A percentile compares a stretch with the other conserved stretches of the same genome.
These are phyloP conservation scores for Triticum urartu DNA, from an alignment of 176 grass and related monocot genomes.

Conservation along the genomic window DNA sequence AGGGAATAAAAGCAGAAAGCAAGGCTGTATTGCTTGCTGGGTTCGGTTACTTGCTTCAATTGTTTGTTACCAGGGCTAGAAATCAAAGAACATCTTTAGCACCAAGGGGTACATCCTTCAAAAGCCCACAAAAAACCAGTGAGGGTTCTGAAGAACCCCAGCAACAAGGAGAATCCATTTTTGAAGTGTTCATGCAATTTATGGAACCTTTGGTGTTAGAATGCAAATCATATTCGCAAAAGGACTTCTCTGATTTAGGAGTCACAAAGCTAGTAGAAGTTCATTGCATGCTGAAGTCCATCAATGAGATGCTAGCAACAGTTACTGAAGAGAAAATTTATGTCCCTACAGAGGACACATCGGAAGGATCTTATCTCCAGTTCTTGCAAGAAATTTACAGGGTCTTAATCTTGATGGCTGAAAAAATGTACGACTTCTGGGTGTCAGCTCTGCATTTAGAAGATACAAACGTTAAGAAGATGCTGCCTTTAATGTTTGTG, in stretches of 20 bases:
- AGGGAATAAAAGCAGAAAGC: constrained; percentile 75
- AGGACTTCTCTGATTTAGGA: constrained; percentile 52
- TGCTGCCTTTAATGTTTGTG: constrained; percentile 62
- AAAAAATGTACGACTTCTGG: constrained; percentile 77
- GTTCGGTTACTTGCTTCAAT: constrained; percentile 79
- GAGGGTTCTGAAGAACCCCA: constrained; percentile 62
- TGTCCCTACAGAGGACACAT: constrained; percentile 74
- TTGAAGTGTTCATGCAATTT: constrained; percentile 86
- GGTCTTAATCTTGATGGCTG: constrained; percentile 63
- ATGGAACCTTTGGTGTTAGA: constrained; percentile 81
- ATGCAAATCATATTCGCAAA: constrained; percentile 55
- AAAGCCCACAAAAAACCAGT: constrained; percentile 28
- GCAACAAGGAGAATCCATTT: constrained; percentile 56
- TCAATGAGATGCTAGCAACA: constrained; percentile 68
- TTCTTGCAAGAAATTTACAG: constrained; percentile 79
- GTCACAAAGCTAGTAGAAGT: constrained; percentile 65
- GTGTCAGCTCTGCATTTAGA: constrained; percentile 50
- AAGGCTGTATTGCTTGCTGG: constrained; percentile 79
- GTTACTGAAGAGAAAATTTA: constrained; percentile 81
- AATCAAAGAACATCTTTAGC: constrained; percentile 41
- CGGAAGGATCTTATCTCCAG: constrained; percentile 69
- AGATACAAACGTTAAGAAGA: constrained; percentile 67
- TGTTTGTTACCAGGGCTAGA: constrained; percentile 65
- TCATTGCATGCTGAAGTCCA: constrained; percentile 93
- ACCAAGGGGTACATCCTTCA: constrained; percentile 15